Percentiles rank a stretch among this genome's conserved stretches.
These are phyloP conservation scores for Aspergillus costaricaensis DNA, from an alignment of 2,329 filamentous ascomycete species.

Conservation along the genomic window DNA sequence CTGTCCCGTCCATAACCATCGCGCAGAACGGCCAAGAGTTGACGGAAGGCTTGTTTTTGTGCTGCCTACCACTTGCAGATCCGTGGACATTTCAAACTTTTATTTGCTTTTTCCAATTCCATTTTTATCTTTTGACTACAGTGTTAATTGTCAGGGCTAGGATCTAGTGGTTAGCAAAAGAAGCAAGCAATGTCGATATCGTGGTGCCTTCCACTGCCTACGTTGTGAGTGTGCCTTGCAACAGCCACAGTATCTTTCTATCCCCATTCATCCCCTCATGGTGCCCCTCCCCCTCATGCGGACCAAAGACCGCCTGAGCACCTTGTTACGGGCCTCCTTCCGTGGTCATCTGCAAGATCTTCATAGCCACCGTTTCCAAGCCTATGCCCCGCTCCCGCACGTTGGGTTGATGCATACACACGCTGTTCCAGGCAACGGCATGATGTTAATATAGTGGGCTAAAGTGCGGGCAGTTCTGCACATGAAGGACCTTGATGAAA, in stretches of 20 bases:
- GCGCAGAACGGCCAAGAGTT: not conserved
- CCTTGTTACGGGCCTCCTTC: too few relatives aligned
- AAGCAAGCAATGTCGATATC: too few relatives aligned
- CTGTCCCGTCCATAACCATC: not conserved
- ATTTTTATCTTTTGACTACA: not conserved
- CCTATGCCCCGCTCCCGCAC: too few relatives aligned
- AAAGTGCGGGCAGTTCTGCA: not conserved
- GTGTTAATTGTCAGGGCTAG: not conserved
- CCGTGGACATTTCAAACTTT: not conserved
- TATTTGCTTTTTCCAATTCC: not conserved
- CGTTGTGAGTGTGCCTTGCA: too few relatives aligned
- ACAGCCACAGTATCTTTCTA: too few relatives aligned
- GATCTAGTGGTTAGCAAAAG: not conserved
- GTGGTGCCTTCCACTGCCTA: too few relatives aligned
- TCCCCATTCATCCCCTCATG: too few relatives aligned
- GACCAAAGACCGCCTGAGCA: too few relatives aligned
- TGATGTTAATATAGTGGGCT: not conserved
- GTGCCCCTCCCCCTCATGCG: too few relatives aligned
- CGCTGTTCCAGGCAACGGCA: not conserved
- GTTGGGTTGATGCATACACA: not conserved
- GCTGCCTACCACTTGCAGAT: not conserved
- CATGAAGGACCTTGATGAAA: not conserved
- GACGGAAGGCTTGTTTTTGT: not conserved
- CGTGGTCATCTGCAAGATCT: too few relatives aligned
- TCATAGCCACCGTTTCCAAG: too few relatives aligned